Percentiles rank a stretch among this genome's conserved stretches.
phyloP scores from a whole-genome alignment of 495 filamentous ascomycete species.

The Sphaerosporella brunnea region DNA sequence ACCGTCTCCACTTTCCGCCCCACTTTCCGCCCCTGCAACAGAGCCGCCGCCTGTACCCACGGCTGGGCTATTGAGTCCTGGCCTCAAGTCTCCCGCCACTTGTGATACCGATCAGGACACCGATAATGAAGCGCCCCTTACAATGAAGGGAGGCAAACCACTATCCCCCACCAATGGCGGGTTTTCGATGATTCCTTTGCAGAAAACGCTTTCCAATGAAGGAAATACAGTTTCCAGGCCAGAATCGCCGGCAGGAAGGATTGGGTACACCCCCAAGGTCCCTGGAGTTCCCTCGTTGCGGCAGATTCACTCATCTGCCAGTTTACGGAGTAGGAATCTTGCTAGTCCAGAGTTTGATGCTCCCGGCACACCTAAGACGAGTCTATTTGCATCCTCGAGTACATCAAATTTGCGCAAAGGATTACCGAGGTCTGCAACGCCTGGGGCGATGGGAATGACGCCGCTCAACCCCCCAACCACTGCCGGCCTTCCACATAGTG shows the following conservation, averaged over 20 bases:
- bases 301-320: constrained; percentile 66
- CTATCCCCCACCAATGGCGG: constrained; percentile 21
- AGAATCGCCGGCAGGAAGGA: constrained; percentile 33
- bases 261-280: constrained; percentile 31
- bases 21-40: constrained; percentile 14
- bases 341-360: constrained; percentile 43
- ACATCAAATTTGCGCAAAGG: constrained; percentile 24
- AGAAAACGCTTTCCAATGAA: constrained; percentile 16
- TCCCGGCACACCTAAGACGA: constrained; percentile 55
- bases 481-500: constrained; percentile 39
- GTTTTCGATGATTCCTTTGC: constrained; percentile 8
- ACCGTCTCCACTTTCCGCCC: constrained; percentile 10
- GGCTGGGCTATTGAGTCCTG: constrained; percentile 13
- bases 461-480: constrained; percentile 24
- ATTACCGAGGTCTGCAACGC: constrained; percentile 41
- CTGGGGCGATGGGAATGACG: constrained; percentile 33
- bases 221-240: constrained; percentile 21
- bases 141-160: constrained; percentile 14
- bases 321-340: constrained; percentile 48
- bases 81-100: constrained; percentile 16
- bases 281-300: constrained; percentile 42
- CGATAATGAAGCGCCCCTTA: constrained; percentile 1
- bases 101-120: constrained; percentile 8
- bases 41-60: constrained; percentile 26
- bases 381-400: constrained; percentile 42